Evolutionary conservation across 257 asterid species (phyloP), one percentile per base, ranked within the genome.

Genomic region (Leonotis leonurus): DNA sequence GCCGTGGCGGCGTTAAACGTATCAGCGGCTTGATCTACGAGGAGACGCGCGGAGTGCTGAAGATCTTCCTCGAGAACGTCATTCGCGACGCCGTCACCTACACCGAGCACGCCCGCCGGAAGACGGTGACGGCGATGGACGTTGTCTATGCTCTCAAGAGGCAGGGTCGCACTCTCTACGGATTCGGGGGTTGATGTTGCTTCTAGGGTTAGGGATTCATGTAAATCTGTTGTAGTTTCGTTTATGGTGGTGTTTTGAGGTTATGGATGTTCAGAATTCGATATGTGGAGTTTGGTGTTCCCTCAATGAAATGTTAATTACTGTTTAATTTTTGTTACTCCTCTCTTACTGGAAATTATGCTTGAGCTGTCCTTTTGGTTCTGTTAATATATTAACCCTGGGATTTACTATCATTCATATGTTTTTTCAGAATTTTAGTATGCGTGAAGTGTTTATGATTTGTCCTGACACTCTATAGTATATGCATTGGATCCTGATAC

Each of bases 131-230:
- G 2, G 78, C 78, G 20, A 73, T 73, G 78, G 78, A 73, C 8
- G 78, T 73, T 8, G 78, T 73, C 2, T 73, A 73, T 35, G 78
- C 78, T 26, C 69, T 73, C 16, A 73, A 73, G 71, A 73, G 78
- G 60, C 78, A 73, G 56, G 78, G 78, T 16, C 78, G 79, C 24
- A 74, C 79, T 4, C 75, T 74, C 6, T 74, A 74, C 57, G 79
- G 79, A 0, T 74, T 74, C 3, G 79, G 79, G 24, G 75, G 79
- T 58, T 73, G 68, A 69, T 49, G 51, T 35, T 8, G 65, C 36
- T 46, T 25, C 18, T 53, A 53, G 61, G 62, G 17, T 72, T 68
- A 32, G 78, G 71, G 69, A 32, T 56, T 68, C 14, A 18, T 67
- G 70, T 67, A 55, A 18, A 55, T 67, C 16, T 60, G 22, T 24